Base-by-base conservation (phyloP, 768 basidiomycete genomes). In the Leccinum incarnatum region DNA sequence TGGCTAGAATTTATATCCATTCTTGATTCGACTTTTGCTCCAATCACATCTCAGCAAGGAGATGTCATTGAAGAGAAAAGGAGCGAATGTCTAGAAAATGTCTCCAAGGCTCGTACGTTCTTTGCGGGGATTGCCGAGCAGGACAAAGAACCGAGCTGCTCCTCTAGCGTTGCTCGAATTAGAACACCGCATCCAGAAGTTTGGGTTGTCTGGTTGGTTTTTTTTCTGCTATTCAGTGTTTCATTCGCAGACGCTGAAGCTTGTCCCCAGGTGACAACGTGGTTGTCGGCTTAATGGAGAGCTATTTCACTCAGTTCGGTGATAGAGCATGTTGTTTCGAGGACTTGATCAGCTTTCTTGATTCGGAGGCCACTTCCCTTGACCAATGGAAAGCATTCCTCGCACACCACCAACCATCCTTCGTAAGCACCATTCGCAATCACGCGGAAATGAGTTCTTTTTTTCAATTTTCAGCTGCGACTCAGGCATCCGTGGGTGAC, bases 261-360 rank as follows among this genome's bases (percentile, higher is more conserved):
- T 49, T 21, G 21, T 50, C 46, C n/a, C 36, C 29, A 89, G 87
- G 84, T 64, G 51, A 77, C 29, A 65, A 65, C 12, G 72, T 74
- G 29, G 63, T 87, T 55, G 68, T 81, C 32, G 66, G 71, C 11
- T 75, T 87, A 56, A 74, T 94, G 67, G 77, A 84, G 65, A 73
- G 78, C 51, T 96, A 95, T 72, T 85, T 93, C 67, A 75, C 82
- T 42, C 77, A 76, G 58, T 83, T 93, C 64, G 88, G 90, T 30
- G 84, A 87, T 71, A 96, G 93, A 72, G 78, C 87, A 5, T 93
- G 90, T 71, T 93, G 92, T 70, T 91, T 86, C 57, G 94, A 95
- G 73, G 95, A 97, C 65, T 75, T 96, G 42, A 81, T 80, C 63
- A 83, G 86, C 3, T 93, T 89, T 68, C 71, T 88, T 55, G 67